Base-by-base conservation (phyloP, 2,329 filamentous ascomycete genomes). In the Ceratocystis ficicola region DNA sequence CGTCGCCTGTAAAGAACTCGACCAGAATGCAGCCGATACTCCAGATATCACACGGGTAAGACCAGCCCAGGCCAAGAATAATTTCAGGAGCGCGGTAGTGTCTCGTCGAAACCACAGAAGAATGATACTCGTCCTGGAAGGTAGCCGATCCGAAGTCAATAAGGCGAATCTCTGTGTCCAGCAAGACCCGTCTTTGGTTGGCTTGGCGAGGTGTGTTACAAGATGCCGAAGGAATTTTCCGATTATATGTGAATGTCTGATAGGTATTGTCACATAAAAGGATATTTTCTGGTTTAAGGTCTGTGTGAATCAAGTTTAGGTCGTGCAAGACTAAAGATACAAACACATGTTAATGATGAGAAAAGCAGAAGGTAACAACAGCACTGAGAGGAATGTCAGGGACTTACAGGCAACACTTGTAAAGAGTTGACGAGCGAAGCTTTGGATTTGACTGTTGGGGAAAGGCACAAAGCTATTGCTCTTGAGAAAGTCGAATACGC, bases 401-500 rank as follows among this genome's bases (percentile, higher is more conserved):
- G 50, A 85, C 90, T 81, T 78, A 95, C 90, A 99, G 67, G 94
- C 94, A 72, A 99, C 95, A 72, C 93, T 97, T n/a, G 93, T 97
- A 68, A 99, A 89, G 17, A 99, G 80, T 74, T 99, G 94, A 62
- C 93, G 86, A 61, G 94, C 94, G 79, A 99, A 97, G 74, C 85
- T 93, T 75, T 97, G 94, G 67, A 99, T 99, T 76, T 99, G 94
- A 70, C 92, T 96, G 79, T 95, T 97, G 12, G 94, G 94, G 73
- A 99, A 99, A 0, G 94, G 94, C 20, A 96, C 91, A 73, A 99
- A 99, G 69, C 85, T 83, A 73, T 97, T 97, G 72, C 87, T 86
- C 78, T 99, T 99, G 61, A 99, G 81, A 71, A 99, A 99, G 76
- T 99, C 94, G 74, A 99, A 99, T 64, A 99, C 93, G 72, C 93